These are phyloP conservation scores for Larix sibirica DNA, from an alignment of 83 land plant genomes.

Conservation along the genomic window DNA sequence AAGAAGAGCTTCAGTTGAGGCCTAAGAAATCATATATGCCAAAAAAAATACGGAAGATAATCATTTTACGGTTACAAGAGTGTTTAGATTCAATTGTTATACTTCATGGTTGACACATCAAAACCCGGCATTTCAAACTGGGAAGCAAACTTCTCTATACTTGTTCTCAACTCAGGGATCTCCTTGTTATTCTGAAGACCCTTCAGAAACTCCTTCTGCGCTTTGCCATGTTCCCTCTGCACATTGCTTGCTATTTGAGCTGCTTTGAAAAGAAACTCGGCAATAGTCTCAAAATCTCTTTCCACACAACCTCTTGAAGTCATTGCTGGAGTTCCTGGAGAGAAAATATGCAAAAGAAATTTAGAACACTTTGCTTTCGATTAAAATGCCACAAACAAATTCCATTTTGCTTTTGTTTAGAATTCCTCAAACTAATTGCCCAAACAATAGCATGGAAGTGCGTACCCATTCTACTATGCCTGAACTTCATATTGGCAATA, in stretches of 20 bases:
- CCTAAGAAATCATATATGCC: neutral
- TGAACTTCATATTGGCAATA: too few relatives aligned
- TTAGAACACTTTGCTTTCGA: too few relatives aligned
- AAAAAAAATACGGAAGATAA: neutral
- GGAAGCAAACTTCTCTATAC: constrained; percentile 52
- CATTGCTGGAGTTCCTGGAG: constrained; percentile 93
- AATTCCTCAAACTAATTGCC: too few relatives aligned
- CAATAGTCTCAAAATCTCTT: constrained; percentile 73
- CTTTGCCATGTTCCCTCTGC: constrained; percentile 62
- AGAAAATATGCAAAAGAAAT: neutral
- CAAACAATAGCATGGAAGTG: too few relatives aligned
- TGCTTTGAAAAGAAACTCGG: constrained; percentile 70
- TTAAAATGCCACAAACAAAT: too few relatives aligned
- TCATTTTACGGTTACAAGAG: neutral
- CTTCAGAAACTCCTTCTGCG: constrained; percentile 48
- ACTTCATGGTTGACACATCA: constrained; percentile 31
- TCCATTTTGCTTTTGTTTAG: too few relatives aligned
- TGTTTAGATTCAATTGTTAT: neutral
- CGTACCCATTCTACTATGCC: too few relatives aligned
- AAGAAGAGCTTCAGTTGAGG: neutral
- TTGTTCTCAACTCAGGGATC: constrained; percentile 36
- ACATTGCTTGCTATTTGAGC: constrained; percentile 61
- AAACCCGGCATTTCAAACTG: constrained; percentile 66
- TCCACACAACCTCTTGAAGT: constrained; percentile 93
- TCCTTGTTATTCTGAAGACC: constrained; percentile 53